These are phyloP conservation scores for Ajuga reptans DNA, from an alignment of 305 asterid genomes.

Conservation along the genomic window DNA sequence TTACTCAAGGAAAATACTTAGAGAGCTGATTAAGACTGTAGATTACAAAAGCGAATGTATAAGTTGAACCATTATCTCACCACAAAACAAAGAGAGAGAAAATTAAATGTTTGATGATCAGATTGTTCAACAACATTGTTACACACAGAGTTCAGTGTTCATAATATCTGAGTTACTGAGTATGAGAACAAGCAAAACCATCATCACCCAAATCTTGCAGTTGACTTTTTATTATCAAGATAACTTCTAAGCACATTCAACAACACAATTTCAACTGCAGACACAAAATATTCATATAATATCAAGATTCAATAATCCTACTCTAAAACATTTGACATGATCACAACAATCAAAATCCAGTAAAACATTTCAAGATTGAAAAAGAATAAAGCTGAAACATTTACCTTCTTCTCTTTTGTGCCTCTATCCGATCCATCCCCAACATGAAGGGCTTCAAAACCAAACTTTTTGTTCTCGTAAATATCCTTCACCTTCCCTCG, in stretches of 20 bases:
- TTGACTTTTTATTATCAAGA: not conserved
- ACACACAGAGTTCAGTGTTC: not conserved
- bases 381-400: not conserved
- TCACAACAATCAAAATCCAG: not conserved
- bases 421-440: conserved; percentile 20
- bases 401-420: conserved; percentile 39
- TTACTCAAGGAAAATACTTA: not conserved
- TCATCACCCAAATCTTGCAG: not conserved
- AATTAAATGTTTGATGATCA: not conserved
- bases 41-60: not conserved
- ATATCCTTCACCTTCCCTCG: conserved; percentile 34
- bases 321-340: not conserved
- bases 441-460: conserved; percentile 30
- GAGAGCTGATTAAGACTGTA: not conserved
- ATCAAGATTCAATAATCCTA: not conserved
- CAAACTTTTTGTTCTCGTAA: conserved; percentile 34
- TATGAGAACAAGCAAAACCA: not conserved
- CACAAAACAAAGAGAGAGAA: not conserved
- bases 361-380: not conserved
- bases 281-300: not conserved
- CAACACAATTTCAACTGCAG: not conserved
- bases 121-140: not conserved
- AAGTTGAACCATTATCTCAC: not conserved
- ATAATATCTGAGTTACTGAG: not conserved
- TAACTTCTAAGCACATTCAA: not conserved